Conservation (phyloP, 2,329 filamentous ascomycete species). For the Diplocarpon mali region DNA sequence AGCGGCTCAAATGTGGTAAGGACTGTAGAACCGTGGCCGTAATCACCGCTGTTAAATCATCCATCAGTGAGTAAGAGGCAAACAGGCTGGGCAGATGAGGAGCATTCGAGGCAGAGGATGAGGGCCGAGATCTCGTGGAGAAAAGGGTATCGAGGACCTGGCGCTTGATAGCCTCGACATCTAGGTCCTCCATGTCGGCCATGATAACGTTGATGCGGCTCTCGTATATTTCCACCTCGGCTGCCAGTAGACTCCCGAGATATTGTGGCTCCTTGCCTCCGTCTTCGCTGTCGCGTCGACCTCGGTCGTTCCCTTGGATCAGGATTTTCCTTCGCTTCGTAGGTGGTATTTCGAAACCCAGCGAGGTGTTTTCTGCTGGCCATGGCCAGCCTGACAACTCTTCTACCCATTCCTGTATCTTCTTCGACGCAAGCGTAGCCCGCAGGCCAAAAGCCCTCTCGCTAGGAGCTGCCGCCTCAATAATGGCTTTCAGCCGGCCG, state of each 20-base stretch:
- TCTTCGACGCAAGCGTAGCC: slow-evolving; percentile 59
- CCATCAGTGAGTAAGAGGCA: slow-evolving; percentile 57
- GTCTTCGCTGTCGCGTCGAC: slow-evolving; percentile 4
- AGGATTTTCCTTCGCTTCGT: slow-evolving; percentile 32
- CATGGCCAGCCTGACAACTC: slow-evolving; percentile 55
- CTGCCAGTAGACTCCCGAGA: slow-evolving; percentile 54
- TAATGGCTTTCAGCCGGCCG: slow-evolving; percentile 43
- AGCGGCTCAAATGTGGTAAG: slow-evolving; percentile 65
- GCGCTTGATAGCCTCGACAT: slow-evolving; percentile 79
- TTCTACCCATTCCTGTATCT: slow-evolving; percentile 63
- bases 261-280: slow-evolving; percentile 13
- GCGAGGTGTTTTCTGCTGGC: slow-evolving; percentile 37
- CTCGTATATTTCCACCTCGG: slow-evolving; percentile 58
- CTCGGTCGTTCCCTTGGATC: slow-evolving; percentile 5
- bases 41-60: slow-evolving; percentile 81
- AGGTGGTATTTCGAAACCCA: slow-evolving; percentile 42
- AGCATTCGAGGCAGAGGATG: slow-evolving; percentile 36
- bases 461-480: slow-evolving; percentile 49
- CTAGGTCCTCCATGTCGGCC: slow-evolving; percentile 55
- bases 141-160: slow-evolving; percentile 78
- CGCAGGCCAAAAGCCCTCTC: slow-evolving; percentile 63
- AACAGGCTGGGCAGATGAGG: slow-evolving; percentile 32
- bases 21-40: slow-evolving; percentile 87
- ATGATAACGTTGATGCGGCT: slow-evolving; percentile 63
- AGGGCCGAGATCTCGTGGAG: slow-evolving; percentile 44